Conservation (phyloP, 2,329 filamentous ascomycete genomes). For the Neonectria neomacrospora region DNA sequence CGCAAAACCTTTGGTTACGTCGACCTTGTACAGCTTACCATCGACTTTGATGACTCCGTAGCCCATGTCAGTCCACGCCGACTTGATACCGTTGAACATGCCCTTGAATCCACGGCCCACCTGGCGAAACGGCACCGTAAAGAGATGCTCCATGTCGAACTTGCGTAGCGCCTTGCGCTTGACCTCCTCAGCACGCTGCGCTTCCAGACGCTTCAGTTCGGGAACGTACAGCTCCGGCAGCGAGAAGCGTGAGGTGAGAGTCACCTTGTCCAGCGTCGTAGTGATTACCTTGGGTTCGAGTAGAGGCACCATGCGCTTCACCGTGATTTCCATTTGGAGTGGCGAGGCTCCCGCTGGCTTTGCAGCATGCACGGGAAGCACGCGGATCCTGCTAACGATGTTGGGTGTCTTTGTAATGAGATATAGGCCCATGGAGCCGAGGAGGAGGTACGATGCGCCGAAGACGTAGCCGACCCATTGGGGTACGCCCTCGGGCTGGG, state of each 20-base stretch:
- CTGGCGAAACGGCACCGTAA: conserved; percentile 68
- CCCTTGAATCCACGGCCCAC: conserved; percentile 54
- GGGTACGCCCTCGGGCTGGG: conserved; percentile 60
- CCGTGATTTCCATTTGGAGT: conserved; percentile 64
- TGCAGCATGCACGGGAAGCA: conserved; percentile 56
- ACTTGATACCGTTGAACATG: conserved; percentile 58
- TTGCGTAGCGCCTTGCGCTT: conserved; percentile 54
- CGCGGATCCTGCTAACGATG: conserved; percentile 68
- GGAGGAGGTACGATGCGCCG: conserved; percentile 66
- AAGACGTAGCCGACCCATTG: conserved; percentile 69
- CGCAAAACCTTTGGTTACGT: conserved; percentile 66
- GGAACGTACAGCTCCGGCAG: conserved; percentile 53
- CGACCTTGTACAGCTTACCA: conserved; percentile 65
- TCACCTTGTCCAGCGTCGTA: conserved; percentile 49
- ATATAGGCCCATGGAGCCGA: conserved; percentile 69
- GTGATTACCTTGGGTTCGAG: conserved; percentile 56
- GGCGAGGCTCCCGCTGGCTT: conserved; percentile 28
- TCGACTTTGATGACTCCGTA: conserved; percentile 63
- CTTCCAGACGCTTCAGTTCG: conserved; percentile 46
- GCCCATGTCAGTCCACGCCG: conserved; percentile 67
- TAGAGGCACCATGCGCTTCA: conserved; percentile 62
- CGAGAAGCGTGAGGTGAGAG: conserved; percentile 53
- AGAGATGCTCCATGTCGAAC: conserved; percentile 65
- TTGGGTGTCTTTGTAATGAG: conserved; percentile 67
- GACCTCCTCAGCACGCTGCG: conserved; percentile 51